Base-by-base conservation (phyloP, 345 rosid genomes). In the Salix exigua region DNA sequence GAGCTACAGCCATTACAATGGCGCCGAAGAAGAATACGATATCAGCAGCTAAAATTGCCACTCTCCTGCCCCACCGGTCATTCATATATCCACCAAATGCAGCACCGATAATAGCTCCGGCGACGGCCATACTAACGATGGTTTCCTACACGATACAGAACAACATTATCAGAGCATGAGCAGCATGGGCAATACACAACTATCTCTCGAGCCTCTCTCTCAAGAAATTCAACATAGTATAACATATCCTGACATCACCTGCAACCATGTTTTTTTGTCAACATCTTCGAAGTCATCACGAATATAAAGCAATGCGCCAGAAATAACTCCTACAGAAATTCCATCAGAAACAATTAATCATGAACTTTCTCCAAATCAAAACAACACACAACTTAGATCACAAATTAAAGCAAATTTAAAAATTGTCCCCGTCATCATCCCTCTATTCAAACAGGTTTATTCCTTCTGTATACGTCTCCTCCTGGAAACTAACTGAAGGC, bases 91-190 rank as follows among this genome's bases (percentile, higher is more conserved):
- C 97, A 2, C 97, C 97, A 2, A 88, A 0, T 0, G 91, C 99
- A 3, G 97, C 97, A 1, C 99, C 99, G 44, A 95, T 3, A 31
- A 95, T 94, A 13, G 98, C 98, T n/a, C 97, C 97, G 0, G 91
- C 97, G 19, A 94, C 95, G 0, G 91, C 91, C 92, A 90, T 91
- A 72, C 97, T 93, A 78, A 95, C 99, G 6, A 93, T 91, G 9
- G 88, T 85, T 55, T 91, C 92, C 79, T 76, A 60, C 66, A 35
- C 62, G 62, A n/a, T 9, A n/a, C 23, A 23, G 3, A 58, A 58
- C 14, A 55, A n/a, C 23, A 26, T 58, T 58, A 9, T 58, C 62
- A 58, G 10, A 58, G 26, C 62, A n/a, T 7, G 62, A 58, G 23
- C 62, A 58, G 23, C 62, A 58, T 3, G 0, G 6, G 25, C 21